These are phyloP conservation scores for Amaranthus tricolor DNA, from an alignment of 179 eudicot genomes.

Conservation along the genomic window DNA sequence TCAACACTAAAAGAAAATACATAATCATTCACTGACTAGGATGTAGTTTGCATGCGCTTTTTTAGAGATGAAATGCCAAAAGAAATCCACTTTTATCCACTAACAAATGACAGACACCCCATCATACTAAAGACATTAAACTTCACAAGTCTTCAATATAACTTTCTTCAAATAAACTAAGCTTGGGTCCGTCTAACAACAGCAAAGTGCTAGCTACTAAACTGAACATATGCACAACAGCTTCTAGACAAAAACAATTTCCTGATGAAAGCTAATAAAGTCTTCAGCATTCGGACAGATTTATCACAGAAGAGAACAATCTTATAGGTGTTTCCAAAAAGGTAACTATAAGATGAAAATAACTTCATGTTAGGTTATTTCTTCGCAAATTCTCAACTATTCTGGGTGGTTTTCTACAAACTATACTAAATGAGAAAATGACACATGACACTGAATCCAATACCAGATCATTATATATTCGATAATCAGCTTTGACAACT, in stretches of 20 bases:
- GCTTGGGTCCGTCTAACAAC: neutral
- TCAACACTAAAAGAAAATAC: neutral
- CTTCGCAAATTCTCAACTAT: neutral
- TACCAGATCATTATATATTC: conserved; percentile 1
- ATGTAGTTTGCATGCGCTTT: neutral
- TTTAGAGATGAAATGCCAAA: neutral
- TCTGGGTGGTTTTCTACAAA: neutral
- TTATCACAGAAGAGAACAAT: neutral
- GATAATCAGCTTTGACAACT: neutral
- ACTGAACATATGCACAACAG: neutral
- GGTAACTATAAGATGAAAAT: neutral
- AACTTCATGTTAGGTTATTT: neutral
- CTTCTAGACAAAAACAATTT: no score
- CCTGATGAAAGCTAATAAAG: no score
- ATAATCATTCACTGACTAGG: neutral
- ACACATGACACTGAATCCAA: neutral
- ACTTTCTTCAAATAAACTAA: neutral
- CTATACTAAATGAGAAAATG: no score
- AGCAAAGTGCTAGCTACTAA: neutral
- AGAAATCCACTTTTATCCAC: neutral
- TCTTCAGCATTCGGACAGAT: no score
- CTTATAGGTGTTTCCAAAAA: neutral
- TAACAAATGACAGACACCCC: neutral
- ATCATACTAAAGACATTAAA: neutral
- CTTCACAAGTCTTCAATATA: neutral